These are phyloP conservation scores for Pythium biforme DNA, from an alignment of 352 stramenopile genomes.

Conservation along the genomic window DNA sequence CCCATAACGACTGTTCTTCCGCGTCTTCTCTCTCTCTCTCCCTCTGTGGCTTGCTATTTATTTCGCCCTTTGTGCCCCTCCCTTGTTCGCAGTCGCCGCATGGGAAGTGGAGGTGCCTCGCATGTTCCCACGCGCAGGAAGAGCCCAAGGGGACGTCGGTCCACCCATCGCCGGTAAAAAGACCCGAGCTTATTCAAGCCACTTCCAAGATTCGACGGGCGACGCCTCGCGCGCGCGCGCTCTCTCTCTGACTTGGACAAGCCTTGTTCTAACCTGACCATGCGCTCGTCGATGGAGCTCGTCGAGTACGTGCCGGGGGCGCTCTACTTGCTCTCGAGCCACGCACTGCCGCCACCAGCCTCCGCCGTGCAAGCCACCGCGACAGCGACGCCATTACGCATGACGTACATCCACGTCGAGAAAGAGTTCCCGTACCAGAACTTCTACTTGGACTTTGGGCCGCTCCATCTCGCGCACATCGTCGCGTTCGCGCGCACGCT, in stretches of 20 bases:
- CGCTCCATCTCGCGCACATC: conserved; percentile 91
- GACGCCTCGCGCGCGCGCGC: background rate
- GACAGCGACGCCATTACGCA: background rate
- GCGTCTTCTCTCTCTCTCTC: background rate
- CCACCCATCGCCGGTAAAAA: background rate
- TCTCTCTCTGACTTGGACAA: background rate
- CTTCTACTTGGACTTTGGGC: conserved; percentile 96
- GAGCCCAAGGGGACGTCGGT: background rate
- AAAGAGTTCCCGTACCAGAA: conserved; percentile 88
- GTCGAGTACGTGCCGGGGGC: conserved; percentile 34
- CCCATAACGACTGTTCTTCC: background rate
- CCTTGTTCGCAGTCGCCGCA: background rate
- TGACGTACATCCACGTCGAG: conserved; percentile 32
- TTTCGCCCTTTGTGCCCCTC: background rate
- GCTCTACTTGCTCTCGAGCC: conserved; percentile 36
- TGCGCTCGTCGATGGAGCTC: conserved; percentile 21
- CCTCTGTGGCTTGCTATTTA: no score
- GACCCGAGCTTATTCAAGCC: background rate
- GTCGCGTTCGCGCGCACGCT: conserved; percentile 84
- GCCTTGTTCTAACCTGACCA: no score
- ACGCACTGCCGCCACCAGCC: background rate
- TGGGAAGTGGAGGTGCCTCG: conserved; percentile 3
- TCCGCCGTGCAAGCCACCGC: background rate
- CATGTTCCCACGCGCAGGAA: background rate
- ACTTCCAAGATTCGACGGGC: conserved; percentile 1